These are phyloP conservation scores for Cucurbita ficifolia DNA, from an alignment of 306 rosid species.

Conservation along the genomic window DNA sequence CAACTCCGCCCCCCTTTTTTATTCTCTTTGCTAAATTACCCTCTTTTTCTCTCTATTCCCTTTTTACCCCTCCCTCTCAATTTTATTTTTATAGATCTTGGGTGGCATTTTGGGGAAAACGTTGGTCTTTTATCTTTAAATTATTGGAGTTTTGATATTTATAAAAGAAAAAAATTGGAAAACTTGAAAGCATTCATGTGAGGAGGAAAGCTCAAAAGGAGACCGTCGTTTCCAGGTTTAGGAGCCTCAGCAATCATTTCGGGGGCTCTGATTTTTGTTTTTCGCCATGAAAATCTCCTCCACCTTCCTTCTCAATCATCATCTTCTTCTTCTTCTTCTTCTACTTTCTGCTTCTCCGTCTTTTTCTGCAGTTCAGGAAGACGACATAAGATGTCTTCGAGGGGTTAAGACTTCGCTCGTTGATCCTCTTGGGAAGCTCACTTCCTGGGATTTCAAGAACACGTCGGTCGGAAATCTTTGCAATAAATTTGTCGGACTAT, in stretches of 20 bases:
- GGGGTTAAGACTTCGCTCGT: conserved; percentile 23
- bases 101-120: not conserved
- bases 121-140: not conserved
- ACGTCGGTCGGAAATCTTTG: conserved; percentile 44
- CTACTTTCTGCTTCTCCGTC: not conserved
- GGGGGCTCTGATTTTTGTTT: not conserved
- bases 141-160: not conserved
- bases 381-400: conserved; percentile 42
- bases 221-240: not conserved
- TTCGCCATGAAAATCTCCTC: conserved; percentile 4
- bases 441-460: conserved; percentile 52
- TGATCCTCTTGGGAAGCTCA: conserved; percentile 23
- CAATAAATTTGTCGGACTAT: conserved; percentile 36
- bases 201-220: not conserved
- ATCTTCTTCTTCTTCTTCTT: not conserved
- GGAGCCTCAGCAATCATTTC: not conserved
- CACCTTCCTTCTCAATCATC: not conserved
- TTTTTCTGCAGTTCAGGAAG: conserved; percentile 22
- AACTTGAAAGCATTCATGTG: not conserved
- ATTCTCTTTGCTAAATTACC: not conserved
- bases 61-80: not conserved
- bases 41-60: not conserved
- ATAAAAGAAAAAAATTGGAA: not conserved
- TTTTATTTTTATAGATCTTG: not conserved
- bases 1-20: not conserved